phyloP scores from a whole-genome alignment of 31 red algal species.

The Bonnemaisonia californica region DNA sequence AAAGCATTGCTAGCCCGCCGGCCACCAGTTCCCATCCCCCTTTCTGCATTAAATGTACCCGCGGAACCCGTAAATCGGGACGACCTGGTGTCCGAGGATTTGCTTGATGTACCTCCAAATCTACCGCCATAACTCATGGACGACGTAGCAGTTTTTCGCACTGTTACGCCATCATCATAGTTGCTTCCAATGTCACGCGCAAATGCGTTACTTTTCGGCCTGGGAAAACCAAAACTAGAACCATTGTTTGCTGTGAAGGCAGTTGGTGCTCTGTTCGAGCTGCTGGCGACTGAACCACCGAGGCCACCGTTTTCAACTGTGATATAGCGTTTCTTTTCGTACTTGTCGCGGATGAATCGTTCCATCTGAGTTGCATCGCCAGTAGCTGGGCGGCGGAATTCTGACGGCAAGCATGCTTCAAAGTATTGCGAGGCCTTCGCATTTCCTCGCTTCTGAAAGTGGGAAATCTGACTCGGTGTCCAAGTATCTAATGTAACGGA shows the following conservation, averaged over 20 bases:
- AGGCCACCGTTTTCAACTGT: conserved; percentile 62
- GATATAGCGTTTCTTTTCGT: conserved; percentile 80
- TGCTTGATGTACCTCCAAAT: background rate
- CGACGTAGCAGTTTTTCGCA: conserved; percentile 5
- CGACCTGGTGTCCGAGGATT: background rate
- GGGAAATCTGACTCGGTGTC: conserved; percentile 79
- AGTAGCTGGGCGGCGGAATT: conserved; percentile 78
- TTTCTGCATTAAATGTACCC: background rate
- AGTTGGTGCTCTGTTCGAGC: conserved; percentile 9
- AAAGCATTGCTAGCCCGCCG: conserved; percentile 22
- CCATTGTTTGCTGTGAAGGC: background rate
- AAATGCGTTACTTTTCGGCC: background rate
- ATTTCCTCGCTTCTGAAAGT: conserved; percentile 77
- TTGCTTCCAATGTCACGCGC: background rate
- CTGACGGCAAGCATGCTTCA: conserved; percentile 81
- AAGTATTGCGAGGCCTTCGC: conserved; percentile 69
- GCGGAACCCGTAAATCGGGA: background rate
- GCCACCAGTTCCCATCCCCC: background rate
- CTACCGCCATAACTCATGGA: conserved; percentile 46
- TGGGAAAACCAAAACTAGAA: background rate
- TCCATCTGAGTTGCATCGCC: conserved; percentile 75
- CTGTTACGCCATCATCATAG: conserved; percentile 29
- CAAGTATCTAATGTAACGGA: conserved; percentile 90
- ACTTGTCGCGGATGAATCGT: conserved; percentile 95
- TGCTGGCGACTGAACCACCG: conserved; percentile 32